Base-by-base conservation (phyloP, 805 yeast genomes). In the Debaryomyces castellii region DNA sequence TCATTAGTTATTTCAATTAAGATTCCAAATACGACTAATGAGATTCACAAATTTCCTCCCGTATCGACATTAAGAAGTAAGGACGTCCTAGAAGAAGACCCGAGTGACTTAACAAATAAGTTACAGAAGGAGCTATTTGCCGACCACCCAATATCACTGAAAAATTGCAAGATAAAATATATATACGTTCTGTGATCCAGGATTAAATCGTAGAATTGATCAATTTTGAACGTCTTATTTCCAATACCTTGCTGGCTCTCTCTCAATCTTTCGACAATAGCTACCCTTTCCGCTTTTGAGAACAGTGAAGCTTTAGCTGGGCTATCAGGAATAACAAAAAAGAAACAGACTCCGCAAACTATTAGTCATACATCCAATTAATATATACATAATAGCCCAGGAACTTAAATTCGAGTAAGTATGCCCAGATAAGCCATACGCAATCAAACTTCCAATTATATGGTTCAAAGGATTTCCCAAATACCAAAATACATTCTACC, bases 161-260 rank as follows among this genome's bases (percentile, higher is more conserved):
- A 22, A 22, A 22, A 22, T 22, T 22, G 24, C 8, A 33, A 11
- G 21, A 33, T 9, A 33, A 33, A 33, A 39, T 39, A 39, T 4
- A 39, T 24, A n/a, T 24, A 81, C 8, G 78, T 69, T 53, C 77
- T 74, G 40, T 63, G 46, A 52, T 83, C 88, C 9, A 54, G 52
- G 25, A 80, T 44, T 9, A 80, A 77, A 56, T 82, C 85, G 18
- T 57, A 62, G 36, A 80, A 64, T 58, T 84, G 88, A 43, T 71
- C 60, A 70, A 64, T 65, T 55, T 81, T 81, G 73, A 82, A 79
- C 37, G 69, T 63, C 51, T 65, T 74, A 51, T 74, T 78, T 46
- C 85, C 84, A 57, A 77, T 76, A 40, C 87, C 88, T 51, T 76
- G 83, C 53, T 74, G 78, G 62, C 77, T 81, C 17, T 51, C 54